Conservation (phyloP, 495 filamentous ascomycete species). For the Penicillium nucicola region DNA sequence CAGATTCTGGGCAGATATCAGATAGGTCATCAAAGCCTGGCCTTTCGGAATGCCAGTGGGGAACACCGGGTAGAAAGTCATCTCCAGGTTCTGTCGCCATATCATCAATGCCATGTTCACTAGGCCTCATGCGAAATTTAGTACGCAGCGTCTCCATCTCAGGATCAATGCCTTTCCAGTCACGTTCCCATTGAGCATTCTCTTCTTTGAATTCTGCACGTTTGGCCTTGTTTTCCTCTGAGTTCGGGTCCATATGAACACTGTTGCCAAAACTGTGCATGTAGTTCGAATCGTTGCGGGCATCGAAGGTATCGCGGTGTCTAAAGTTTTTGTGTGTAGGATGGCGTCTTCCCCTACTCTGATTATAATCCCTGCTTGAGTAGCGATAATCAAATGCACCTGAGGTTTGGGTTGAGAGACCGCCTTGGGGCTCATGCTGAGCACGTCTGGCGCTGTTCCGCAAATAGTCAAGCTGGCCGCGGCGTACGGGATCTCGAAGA, state of each 20-base stretch:
- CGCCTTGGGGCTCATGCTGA: no score
- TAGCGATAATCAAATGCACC: no score
- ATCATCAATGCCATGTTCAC: slow-evolving; percentile 9
- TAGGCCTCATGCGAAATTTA: not conserved
- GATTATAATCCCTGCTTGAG: not conserved
- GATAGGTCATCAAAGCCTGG: no score
- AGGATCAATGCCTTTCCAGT: slow-evolving; percentile 5
- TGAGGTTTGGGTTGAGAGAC: no score
- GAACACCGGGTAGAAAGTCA: no score
- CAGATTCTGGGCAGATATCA: no score
- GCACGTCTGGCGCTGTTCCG: not conserved
- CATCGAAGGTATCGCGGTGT: not conserved
- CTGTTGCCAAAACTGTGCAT: slow-evolving; percentile 30
- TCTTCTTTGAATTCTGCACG: slow-evolving; percentile 11
- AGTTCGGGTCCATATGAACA: slow-evolving; percentile 32
- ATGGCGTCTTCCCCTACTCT: not conserved
- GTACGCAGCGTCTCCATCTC: slow-evolving; percentile 11
- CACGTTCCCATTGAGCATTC: slow-evolving; percentile 11
- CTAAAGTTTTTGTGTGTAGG: no score
- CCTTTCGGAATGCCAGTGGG: no score
- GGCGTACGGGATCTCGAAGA: slow-evolving; percentile 31
- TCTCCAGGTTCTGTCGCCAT: not conserved
- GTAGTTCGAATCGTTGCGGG: slow-evolving; percentile 9
- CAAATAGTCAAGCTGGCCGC: slow-evolving; percentile 23
- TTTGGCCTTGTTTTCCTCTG: slow-evolving; percentile 22